Evolutionary conservation across 495 filamentous ascomycete genomes (phyloP).

Genomic region (Podospora anserina): DNA sequence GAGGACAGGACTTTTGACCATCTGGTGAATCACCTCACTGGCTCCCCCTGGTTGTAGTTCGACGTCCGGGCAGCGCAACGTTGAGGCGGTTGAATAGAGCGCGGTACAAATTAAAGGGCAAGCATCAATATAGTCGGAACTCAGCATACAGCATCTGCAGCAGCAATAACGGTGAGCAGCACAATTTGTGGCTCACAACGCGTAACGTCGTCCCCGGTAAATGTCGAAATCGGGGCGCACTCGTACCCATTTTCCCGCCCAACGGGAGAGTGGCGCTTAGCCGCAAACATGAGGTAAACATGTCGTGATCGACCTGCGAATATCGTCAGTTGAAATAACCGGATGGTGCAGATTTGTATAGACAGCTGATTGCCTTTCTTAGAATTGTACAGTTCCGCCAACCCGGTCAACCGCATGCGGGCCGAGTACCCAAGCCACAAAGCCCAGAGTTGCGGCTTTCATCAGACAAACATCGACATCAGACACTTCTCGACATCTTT

Average conservation of each 20-base stretch:
- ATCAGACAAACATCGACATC: not conserved
- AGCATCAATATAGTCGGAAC: slow-evolving; percentile 13
- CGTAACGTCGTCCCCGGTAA: slow-evolving; percentile 13
- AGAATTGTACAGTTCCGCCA: slow-evolving; percentile 8
- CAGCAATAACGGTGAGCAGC: not conserved
- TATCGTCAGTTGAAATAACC: slow-evolving; percentile 13
- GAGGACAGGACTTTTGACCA: not conserved
- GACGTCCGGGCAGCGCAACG: not conserved
- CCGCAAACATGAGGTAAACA: not conserved
- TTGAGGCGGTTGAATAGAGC: slow-evolving; percentile 3
- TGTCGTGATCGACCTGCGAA: slow-evolving; percentile 7
- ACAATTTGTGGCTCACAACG: slow-evolving; percentile 3
- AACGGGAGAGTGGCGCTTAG: slow-evolving; percentile 4
- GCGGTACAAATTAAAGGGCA: slow-evolving; percentile 3
- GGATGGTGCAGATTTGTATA: slow-evolving; percentile 6
- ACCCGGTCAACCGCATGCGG: slow-evolving; percentile 6
- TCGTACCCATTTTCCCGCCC: slow-evolving; percentile 1
- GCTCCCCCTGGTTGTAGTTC: slow-evolving; percentile 1
- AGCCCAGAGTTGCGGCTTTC: slow-evolving; percentile 1
- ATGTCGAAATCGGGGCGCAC: not conserved
- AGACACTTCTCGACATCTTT: not conserved
- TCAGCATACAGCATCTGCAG: not conserved
- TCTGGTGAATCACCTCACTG: not conserved
- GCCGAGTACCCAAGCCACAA: slow-evolving; percentile 2
- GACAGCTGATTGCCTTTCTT: slow-evolving; percentile 3